Evolutionary conservation across 2,329 filamentous ascomycete genomes (phyloP).

Genomic region (Talaromyces rugulosus): DNA sequence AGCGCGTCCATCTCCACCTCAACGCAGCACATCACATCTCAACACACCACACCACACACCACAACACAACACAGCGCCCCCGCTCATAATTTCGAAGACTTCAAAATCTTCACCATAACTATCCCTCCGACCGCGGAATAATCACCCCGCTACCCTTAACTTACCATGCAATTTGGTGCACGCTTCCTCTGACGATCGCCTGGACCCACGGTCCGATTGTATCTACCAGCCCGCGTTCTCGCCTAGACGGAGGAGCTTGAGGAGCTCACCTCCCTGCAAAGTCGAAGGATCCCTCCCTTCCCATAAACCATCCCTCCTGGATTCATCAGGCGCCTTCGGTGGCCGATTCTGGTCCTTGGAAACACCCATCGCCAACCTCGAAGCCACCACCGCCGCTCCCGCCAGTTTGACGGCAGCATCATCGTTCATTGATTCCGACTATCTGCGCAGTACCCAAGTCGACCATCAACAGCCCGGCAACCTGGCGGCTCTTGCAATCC

Average conservation of each 20-base stretch:
- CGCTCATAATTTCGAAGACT: background rate
- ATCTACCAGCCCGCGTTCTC: background rate
- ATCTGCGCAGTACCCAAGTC: constrained; percentile 32
- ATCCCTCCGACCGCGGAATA: background rate
- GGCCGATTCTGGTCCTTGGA: constrained; percentile 45
- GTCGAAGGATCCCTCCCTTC: constrained; percentile 16
- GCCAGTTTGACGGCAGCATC: constrained; percentile 32
- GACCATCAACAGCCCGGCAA: constrained; percentile 46
- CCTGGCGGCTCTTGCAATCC: constrained; percentile 60
- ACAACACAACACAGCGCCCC: background rate
- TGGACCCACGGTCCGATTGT: constrained; percentile 12
- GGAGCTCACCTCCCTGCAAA: background rate
- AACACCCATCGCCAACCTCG: constrained; percentile 31
- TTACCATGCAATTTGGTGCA: constrained; percentile 14
- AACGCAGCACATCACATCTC: background rate
- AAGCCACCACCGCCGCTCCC: constrained; percentile 19
- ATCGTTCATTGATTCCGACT: constrained; percentile 34
- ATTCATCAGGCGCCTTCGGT: constrained; percentile 45
- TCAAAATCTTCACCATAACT: background rate
- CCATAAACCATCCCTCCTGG: constrained; percentile 38
- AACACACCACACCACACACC: background rate
- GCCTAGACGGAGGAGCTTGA: background rate
- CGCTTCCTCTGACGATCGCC: constrained; percentile 7
- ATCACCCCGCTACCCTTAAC: background rate
- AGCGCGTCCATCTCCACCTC: background rate